Conservation (phyloP, 164 flowering plant genomes). For the Berberis thunbergii region DNA sequence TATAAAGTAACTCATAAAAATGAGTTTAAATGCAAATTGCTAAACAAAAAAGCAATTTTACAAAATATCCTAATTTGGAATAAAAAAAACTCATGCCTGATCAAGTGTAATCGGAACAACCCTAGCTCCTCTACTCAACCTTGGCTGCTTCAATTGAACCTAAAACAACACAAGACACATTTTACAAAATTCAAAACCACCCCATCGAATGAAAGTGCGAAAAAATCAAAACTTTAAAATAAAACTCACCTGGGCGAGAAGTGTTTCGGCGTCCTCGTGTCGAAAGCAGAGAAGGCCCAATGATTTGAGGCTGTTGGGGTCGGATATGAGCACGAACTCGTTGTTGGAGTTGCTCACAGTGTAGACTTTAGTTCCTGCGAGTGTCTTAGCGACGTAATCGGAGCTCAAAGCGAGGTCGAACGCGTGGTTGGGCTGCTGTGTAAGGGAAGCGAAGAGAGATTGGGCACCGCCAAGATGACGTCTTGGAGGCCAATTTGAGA, state of each 20-base stretch:
- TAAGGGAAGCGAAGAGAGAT: too few relatives aligned
- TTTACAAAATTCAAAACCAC: neutral
- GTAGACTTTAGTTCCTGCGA: slow-evolving; percentile 60
- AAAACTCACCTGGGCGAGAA: slow-evolving; percentile 70
- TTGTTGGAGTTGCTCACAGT: slow-evolving; percentile 85
- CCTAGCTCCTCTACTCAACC: slow-evolving; percentile 49
- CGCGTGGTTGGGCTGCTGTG: too few relatives aligned
- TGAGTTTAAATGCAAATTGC: too few relatives aligned
- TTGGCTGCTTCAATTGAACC: slow-evolving; percentile 60
- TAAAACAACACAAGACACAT: slow-evolving; percentile 13
- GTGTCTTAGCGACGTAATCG: too few relatives aligned
- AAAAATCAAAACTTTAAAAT: neutral
- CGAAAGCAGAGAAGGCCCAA: slow-evolving; percentile 88
- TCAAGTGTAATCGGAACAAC: slow-evolving; percentile 92
- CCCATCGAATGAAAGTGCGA: neutral
- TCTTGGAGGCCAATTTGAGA: too few relatives aligned
- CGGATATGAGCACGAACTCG: slow-evolving; percentile 92
- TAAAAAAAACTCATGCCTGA: slow-evolving; percentile 33
- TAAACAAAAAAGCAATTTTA: too few relatives aligned
- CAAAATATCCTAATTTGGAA: too few relatives aligned
- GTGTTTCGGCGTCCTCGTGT: slow-evolving; percentile 78
- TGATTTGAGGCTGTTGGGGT: slow-evolving; percentile 62
- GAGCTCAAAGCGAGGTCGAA: too few relatives aligned
- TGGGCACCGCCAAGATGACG: too few relatives aligned
- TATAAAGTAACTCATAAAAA: too few relatives aligned